phyloP scores from a whole-genome alignment of 495 filamentous ascomycete species.

The Hypoxylon perforatum region DNA sequence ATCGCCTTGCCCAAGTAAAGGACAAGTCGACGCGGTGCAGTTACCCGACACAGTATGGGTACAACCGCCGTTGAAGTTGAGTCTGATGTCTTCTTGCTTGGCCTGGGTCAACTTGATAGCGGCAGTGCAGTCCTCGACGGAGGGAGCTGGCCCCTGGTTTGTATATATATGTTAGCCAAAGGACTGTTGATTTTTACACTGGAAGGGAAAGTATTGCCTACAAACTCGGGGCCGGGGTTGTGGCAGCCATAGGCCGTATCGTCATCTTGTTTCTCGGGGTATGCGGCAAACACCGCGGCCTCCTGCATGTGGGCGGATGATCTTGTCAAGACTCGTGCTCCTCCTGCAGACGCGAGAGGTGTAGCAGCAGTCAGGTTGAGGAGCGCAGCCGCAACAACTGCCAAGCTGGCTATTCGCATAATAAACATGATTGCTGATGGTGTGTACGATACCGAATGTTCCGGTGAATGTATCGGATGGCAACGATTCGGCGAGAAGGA shows the following conservation, averaged over 20 bases:
- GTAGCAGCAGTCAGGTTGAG: slow-evolving; percentile 4
- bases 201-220: slow-evolving; percentile 14
- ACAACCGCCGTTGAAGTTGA: slow-evolving; percentile 44
- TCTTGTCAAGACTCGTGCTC: neutral
- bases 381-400: slow-evolving; percentile 2
- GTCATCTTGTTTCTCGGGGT: slow-evolving; percentile 13
- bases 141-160: slow-evolving; percentile 38
- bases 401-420: slow-evolving; percentile 8
- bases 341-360: neutral
- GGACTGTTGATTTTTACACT: neutral
- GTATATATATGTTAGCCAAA: slow-evolving; percentile 1
- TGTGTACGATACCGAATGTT: neutral
- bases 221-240: slow-evolving; percentile 30
- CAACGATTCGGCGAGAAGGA: neutral
- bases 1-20: slow-evolving; percentile 38
- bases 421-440: slow-evolving; percentile 23
- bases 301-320: slow-evolving; percentile 6
- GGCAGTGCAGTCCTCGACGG: slow-evolving; percentile 40
- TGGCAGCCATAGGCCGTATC: slow-evolving; percentile 43
- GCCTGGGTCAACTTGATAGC: slow-evolving; percentile 36
- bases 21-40: slow-evolving; percentile 45
- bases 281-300: slow-evolving; percentile 4
- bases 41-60: slow-evolving; percentile 38
- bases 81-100: slow-evolving; percentile 33
- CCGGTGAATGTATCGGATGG: neutral